A percentile compares a stretch with the other conserved stretches of the same genome.
phyloP scores from a whole-genome alignment of 1,284 basidiomycete species.

The Boletus austroedulis region DNA sequence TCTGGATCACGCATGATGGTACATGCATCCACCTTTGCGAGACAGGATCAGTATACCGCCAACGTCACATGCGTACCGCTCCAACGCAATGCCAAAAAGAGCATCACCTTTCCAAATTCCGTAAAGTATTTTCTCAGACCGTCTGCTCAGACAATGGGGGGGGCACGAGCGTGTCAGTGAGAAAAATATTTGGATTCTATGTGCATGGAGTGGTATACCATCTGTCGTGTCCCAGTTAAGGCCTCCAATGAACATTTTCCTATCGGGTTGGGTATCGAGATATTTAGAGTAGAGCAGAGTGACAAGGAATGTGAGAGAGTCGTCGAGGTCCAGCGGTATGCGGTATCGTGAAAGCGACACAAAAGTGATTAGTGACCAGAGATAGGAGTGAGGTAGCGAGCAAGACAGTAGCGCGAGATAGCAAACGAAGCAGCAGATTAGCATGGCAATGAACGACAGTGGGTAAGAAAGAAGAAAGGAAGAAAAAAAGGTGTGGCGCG shows the following conservation, averaged over 20 bases:
- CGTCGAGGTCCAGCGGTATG: slow-evolving; percentile 34
- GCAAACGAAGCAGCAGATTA: slow-evolving; percentile 31
- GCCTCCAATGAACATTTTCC: slow-evolving; percentile 98
- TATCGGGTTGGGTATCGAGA: slow-evolving; percentile 46
- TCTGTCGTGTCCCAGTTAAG: slow-evolving; percentile 98
- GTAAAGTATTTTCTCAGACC: slow-evolving; percentile 69
- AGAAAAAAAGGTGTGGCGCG: slow-evolving; percentile 12
- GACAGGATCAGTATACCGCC: slow-evolving; percentile 18
- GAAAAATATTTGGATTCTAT: slow-evolving; percentile 36
- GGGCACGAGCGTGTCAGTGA: slow-evolving; percentile 39
- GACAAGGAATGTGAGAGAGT: slow-evolving; percentile 28
- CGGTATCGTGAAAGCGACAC: slow-evolving; percentile 38
- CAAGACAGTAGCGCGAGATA: slow-evolving; percentile 36
- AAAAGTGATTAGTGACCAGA: slow-evolving; percentile 38
- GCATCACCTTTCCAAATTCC: slow-evolving; percentile 68
- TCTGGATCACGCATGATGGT: slow-evolving; percentile 94
- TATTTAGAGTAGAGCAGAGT: slow-evolving; percentile 33
- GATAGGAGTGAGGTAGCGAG: slow-evolving; percentile 36
- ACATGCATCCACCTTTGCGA: slow-evolving; percentile 76
- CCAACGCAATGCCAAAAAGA: slow-evolving; percentile 8
- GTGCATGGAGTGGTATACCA: slow-evolving; percentile 58
- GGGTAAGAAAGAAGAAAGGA: slow-evolving; percentile 14
- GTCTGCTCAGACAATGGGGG: slow-evolving; percentile 44
- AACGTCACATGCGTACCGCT: neutral
- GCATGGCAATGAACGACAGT: slow-evolving; percentile 27